Evolutionary conservation across 106 monocot genomes (phyloP).

Genomic region (Dendrobium catenatum): DNA sequence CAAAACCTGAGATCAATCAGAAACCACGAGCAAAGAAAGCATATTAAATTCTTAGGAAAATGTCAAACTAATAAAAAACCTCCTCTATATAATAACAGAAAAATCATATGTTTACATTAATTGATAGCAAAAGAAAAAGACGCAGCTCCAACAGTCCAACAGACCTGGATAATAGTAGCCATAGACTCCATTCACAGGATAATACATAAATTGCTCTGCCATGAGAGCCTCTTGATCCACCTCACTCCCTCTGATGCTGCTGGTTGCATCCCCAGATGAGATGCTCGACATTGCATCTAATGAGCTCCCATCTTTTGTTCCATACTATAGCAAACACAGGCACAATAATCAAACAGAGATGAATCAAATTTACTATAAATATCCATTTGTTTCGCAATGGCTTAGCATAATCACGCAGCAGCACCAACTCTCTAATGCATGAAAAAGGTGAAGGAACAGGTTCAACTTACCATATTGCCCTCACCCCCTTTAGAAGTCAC

Average conservation of each 20-base stretch:
- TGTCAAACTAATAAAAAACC: no score
- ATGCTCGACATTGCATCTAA: constrained; percentile 69
- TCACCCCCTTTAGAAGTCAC: constrained; percentile 11
- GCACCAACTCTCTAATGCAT: neutral
- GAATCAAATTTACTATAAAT: neutral
- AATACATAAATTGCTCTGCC: constrained; percentile 45
- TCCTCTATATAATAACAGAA: no score
- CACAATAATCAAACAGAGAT: neutral
- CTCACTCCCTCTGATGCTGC: constrained; percentile 54
- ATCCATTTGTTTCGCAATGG: neutral
- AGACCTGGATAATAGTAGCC: constrained; percentile 84
- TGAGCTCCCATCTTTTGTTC: constrained; percentile 39
- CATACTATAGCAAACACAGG: constrained; percentile 13
- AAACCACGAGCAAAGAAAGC: no score
- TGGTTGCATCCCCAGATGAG: constrained; percentile 50
- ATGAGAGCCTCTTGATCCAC: constrained; percentile 41
- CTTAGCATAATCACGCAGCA: neutral
- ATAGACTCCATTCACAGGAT: constrained; percentile 20
- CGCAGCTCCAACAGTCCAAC: constrained; percentile 2
- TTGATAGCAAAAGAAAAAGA: neutral
- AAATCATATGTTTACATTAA: no score
- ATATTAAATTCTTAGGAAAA: no score
- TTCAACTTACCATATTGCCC: constrained; percentile 23
- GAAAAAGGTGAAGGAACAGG: neutral
- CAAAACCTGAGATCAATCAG: constrained; percentile 18